These are phyloP conservation scores for Uronychia binucleata DNA, from an alignment of 73 alveolate genomes.

Conservation along the genomic window DNA sequence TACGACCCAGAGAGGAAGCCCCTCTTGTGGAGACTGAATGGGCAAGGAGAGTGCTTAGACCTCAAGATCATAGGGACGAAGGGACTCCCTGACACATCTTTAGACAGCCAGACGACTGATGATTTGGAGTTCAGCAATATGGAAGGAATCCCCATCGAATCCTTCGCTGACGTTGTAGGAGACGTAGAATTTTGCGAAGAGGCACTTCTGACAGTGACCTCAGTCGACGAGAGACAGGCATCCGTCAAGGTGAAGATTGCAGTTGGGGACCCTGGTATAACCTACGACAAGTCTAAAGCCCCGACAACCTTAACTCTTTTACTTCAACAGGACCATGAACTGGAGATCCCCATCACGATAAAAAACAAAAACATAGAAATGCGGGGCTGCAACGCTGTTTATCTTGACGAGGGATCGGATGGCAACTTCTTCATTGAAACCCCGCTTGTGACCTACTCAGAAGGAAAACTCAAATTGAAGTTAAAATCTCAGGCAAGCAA, in stretches of 20 bases:
- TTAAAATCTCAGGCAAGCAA: background rate
- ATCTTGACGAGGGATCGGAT: background rate
- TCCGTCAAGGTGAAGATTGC: background rate
- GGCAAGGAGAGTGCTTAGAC: background rate
- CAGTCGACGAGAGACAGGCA: background rate
- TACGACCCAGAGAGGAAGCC: background rate
- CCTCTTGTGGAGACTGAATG: background rate
- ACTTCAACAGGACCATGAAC: background rate
- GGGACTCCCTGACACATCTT: background rate
- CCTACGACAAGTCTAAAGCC: background rate
- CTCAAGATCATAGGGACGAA: background rate
- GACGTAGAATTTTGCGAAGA: background rate
- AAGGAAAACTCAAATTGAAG: background rate
- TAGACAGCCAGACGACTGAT: background rate
- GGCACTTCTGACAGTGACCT: background rate
- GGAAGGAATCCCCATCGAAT: background rate
- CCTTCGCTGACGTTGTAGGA: background rate
- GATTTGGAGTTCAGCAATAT: background rate
- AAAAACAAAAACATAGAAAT: too few species aligned
- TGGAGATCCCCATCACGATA: background rate
- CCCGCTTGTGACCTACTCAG: background rate
- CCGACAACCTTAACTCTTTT: background rate
- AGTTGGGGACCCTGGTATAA: background rate
- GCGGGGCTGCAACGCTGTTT: background rate
- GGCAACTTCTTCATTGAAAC: background rate